A percentile compares a stretch with the other conserved stretches of the same genome.
These are phyloP conservation scores for Auricularia sp. DNA, from an alignment of 768 basidiomycete species.

Conservation along the genomic window DNA sequence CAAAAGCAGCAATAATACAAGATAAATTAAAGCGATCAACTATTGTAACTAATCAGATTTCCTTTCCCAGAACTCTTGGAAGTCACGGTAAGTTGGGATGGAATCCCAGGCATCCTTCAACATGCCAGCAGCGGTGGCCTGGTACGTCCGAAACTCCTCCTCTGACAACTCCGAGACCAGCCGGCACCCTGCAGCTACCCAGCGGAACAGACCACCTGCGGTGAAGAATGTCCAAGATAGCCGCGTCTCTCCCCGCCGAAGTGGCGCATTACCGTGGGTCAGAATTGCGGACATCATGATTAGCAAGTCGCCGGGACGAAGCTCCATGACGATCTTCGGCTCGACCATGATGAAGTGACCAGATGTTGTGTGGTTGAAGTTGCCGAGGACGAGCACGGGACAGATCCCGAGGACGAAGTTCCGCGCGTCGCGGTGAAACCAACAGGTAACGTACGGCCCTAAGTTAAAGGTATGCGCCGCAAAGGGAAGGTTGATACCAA, in stretches of 20 bases:
- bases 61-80: too few relatives aligned
- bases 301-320: constrained; percentile 16
- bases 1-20: too few relatives aligned
- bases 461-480: constrained; percentile 22
- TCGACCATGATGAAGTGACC: constrained; percentile 10
- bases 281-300: constrained; percentile 21
- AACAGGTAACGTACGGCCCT: constrained; percentile 9
- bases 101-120: too few relatives aligned
- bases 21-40: too few relatives aligned
- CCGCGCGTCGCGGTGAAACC: constrained; percentile 17
- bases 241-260: constrained; percentile 12
- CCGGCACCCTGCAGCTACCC: not conserved
- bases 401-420: constrained; percentile 27
- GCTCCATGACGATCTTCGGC: constrained; percentile 17
- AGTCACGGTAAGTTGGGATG: too few relatives aligned
- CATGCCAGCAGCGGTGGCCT: too few relatives aligned
- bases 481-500: constrained; percentile 16
- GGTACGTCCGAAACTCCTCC: too few relatives aligned
- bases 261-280: constrained; percentile 17
- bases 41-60: too few relatives aligned
- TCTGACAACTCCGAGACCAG: too few relatives aligned
- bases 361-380: constrained; percentile 18
- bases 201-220: constrained; percentile 1
- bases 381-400: constrained; percentile 20
- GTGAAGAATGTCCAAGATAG: constrained; percentile 15